Evolutionary conservation across 805 yeast genomes (phyloP), one percentile per base, ranked within the genome.

Genomic region (Cyberlindnera euphorbiiphila): DNA sequence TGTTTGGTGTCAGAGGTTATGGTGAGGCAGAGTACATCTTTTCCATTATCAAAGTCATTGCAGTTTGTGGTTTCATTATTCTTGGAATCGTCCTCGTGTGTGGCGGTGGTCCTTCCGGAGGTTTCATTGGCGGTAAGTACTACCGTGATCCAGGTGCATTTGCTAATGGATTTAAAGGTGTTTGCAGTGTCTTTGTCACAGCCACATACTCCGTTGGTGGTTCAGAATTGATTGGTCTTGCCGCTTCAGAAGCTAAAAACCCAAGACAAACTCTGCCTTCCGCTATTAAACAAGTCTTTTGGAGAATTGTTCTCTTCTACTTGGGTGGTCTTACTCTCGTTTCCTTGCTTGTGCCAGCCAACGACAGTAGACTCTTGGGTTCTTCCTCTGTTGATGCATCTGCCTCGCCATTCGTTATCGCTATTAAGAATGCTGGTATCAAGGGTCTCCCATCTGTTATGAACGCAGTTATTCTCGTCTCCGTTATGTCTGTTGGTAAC

Each of bases 101-200:
- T 50, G 78, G 76, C 42, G 74, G 71, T 36, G 68, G 71, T 34
- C 77, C 78, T 38, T 46, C 45, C 9, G 61, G 63, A 36, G 69
- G 67, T 4, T 66, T 66, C 40, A 55, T 71, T 24, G 69, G 74
- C 36, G 72, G 68, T 25, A 55, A 56, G 35, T 65, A 71, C 51
- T 73, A 75, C 70, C 57, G 60, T 43, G 42, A 64, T 34, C 78
- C 78, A 12, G 91, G 91, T 34, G 78, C 88, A 0, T 80, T 84
- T 52, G 72, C 76, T 9, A 59, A 74, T 32, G 71, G 76, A 8
- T 74, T 74, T 53, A 73, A 74, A 47, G 78, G 78, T 46, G 63
- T 72, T 19, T 68, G 74, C 41, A 58, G 75, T 1, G 78, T 73
- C 16, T 73, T 74, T 50, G 76, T 72, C 23, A 72, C 75, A 22